Evolutionary conservation across 305 asterid species (phyloP), one percentile per base, ranked within the genome.

Genomic region (Solanum hybrid): DNA sequence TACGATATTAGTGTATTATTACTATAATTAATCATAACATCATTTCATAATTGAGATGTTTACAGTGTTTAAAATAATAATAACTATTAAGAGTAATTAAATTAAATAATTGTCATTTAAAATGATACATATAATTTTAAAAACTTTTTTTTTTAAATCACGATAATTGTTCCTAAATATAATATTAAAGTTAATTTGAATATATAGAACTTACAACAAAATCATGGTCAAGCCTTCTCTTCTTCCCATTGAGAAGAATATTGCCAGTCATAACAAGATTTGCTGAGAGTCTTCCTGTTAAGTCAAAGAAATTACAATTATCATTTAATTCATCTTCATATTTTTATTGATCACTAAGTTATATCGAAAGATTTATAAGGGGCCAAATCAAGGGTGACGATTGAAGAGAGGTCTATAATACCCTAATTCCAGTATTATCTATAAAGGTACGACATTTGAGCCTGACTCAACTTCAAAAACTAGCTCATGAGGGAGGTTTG

Each of bases 221-320:
- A 26, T 95, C 97, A 40, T 95, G 93, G 91, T 93, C 93, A 20
- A 93, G 93, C 33, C 92, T 89, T 79, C 89, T 93, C 87, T 95
- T 95, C 93, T 92, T 95, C 57, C 98, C 98, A 20, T 95, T 96
- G 10, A 95, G 95, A 79, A 94, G 94, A 87, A 96, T 90, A 69
- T 94, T 92, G 6, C 98, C 98, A 2, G 92, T 93, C 98, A 95
- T 95, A 39, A 93, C 95, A 14, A 96, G 90, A 76, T 95, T 96
- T 89, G 92, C 94, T 7, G 97, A 92, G 34, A 95, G 89, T 90
- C 96, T 92, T 64, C 98, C 98, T 96, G 96, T 39, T 40, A 42
- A 46, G 31, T 40, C 61, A 67, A 74, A 57, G 24, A n/a, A 88
- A 71, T 26, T 71, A n/a, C n/a, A 20, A 75, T 34, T 34, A 34